Evolutionary conservation across 768 basidiomycete genomes (phyloP), one percentile per base, ranked within the genome.

Genomic region (Lentinula aciculospora): DNA sequence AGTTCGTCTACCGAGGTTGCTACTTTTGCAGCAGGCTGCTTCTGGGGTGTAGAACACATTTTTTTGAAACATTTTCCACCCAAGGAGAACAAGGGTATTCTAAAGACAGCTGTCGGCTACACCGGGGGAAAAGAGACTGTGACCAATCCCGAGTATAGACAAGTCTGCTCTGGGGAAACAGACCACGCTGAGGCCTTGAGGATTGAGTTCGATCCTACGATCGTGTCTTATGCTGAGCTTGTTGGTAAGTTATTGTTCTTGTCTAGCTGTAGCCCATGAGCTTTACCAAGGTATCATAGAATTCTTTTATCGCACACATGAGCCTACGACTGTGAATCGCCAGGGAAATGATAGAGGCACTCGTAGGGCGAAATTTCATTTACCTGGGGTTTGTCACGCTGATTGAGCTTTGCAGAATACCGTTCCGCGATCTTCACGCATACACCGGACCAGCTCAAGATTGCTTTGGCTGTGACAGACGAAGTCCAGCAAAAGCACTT

Each of bases 291-390:
- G 27, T 32, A 15, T 3, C 25, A 12, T 68, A 87, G 93, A 96
- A 71, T 95, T 94, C 76, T 96, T 96, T 73, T 96, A 94, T 70
- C 82, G 96, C 46, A 92, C 91, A 0, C 95, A 98, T 65, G 94
- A 97, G 63, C 92, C 95, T 2, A 96, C 94, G 40, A 90, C 91
- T 0, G 66, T 79, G 56, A 86, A 96, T 69, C 73, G 78, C 13
- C 94, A 96, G 68, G 94, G 94, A 28, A 76, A 65, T 1, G 93
- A 96, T 65, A 67, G 66, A 2, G 94, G 94, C 19, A 83, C 84
- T 28, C 94, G 92, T 94, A 66, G 86, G 81, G 4, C 8, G 25
- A 29, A 31, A 15, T 50, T 25, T 42, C 13, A 36, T 29, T 27
- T 48, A 32, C 17, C 21, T 23, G 57, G 56, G 53, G 49, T 19